Evolutionary conservation across 129 eudicot species (phyloP).

Genomic region (Pseudognaphalium luteoalbum): DNA sequence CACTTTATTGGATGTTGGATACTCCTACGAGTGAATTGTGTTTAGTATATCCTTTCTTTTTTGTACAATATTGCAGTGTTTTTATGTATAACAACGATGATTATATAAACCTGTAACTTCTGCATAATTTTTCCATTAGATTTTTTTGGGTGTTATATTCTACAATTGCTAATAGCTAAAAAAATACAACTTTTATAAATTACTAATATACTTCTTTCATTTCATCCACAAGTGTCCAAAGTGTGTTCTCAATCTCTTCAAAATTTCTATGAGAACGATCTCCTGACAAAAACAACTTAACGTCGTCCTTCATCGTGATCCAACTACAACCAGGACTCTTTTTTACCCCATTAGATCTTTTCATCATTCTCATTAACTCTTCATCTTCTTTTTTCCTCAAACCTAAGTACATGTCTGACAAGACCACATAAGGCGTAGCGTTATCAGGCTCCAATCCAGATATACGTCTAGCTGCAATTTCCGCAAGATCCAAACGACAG

Average conservation of each 20-base stretch:
- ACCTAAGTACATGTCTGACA: constrained; percentile 58
- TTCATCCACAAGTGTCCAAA: constrained; percentile 35
- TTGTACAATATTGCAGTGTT: background rate
- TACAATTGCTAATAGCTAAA: background rate
- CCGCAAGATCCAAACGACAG: constrained; percentile 59
- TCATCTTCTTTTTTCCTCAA: constrained; percentile 40
- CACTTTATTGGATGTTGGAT: background rate
- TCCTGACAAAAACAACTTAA: constrained; percentile 52
- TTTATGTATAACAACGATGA: background rate
- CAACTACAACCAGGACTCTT: constrained; percentile 80
- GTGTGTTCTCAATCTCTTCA: constrained; percentile 34
- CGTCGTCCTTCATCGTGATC: constrained; percentile 47
- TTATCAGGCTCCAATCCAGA: constrained; percentile 65
- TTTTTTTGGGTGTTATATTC: background rate
- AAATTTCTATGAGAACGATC: constrained; percentile 46
- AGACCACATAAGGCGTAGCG: constrained; percentile 70
- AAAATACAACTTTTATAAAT: background rate
- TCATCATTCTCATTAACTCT: constrained; percentile 49
- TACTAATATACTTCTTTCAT: constrained; percentile 32
- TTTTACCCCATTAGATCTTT: constrained; percentile 51
- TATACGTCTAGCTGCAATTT: constrained; percentile 57
- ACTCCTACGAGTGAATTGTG: background rate
- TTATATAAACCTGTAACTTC: background rate
- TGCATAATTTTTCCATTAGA: too few relatives aligned
- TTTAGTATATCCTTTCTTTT: background rate